Conservation (phyloP, 495 filamentous ascomycete species). For the Zalerion maritima region DNA sequence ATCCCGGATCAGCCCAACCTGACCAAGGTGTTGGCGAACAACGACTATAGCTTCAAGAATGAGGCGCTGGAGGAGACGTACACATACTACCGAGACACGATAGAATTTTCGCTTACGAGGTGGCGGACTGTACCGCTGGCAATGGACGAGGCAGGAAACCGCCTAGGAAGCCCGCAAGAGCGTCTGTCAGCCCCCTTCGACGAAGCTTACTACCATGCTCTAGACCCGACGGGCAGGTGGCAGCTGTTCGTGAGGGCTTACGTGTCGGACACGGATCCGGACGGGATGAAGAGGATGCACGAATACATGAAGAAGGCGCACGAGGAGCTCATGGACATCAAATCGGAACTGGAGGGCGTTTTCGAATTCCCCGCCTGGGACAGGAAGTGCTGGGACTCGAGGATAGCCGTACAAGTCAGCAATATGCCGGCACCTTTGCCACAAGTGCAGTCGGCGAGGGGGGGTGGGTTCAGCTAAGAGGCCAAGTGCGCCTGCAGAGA, state of each 20-base stretch:
- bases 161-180: conserved; percentile 20
- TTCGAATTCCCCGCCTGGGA: conserved; percentile 30
- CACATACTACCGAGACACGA: conserved; percentile 23
- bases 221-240: conserved; percentile 22
- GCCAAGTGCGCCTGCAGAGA: no score
- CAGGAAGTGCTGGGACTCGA: conserved; percentile 25
- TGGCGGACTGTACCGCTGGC: no score
- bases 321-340: conserved; percentile 17
- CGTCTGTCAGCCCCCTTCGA: conserved; percentile 3
- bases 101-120: conserved; percentile 29
- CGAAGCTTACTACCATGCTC: conserved; percentile 10
- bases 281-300: conserved; percentile 21
- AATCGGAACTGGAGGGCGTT: conserved; percentile 21
- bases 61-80: conserved; percentile 29
- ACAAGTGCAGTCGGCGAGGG: no score
- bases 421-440: no score
- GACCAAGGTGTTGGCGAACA: conserved; percentile 12
- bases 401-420: conserved; percentile 11
- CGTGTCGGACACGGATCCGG: no score
- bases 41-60: conserved; percentile 18
- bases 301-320: conserved; percentile 26
- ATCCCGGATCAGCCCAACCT: conserved; percentile 16
- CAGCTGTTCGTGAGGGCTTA: conserved; percentile 24
- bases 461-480: no score
- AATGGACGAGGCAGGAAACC: no score